These are phyloP conservation scores for Boletus nobilissimus DNA, from an alignment of 1,284 basidiomycete species.

Conservation along the genomic window DNA sequence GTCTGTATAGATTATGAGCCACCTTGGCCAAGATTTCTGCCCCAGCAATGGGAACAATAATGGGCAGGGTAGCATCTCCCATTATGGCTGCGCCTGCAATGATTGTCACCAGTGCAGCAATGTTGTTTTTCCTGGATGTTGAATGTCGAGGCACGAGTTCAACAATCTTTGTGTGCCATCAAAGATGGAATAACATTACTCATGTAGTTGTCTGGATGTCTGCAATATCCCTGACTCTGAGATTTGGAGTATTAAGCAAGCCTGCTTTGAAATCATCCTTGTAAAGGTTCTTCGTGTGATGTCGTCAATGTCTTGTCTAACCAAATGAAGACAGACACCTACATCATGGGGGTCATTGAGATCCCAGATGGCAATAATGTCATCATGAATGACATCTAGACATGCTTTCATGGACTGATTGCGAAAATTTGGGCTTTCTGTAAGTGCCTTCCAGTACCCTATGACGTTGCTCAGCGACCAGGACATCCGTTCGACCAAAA, in stretches of 20 bases:
- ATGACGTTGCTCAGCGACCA: background rate
- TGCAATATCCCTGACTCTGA: background rate
- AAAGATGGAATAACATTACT: background rate
- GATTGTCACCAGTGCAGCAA: slow-evolving; percentile 10
- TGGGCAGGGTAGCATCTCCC: background rate
- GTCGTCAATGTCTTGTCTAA: background rate
- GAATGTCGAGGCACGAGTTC: background rate
- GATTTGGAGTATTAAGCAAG: background rate
- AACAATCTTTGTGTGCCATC: background rate
- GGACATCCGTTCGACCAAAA: background rate
- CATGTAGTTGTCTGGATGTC: background rate
- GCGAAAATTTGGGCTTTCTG: background rate
- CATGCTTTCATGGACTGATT: slow-evolving; percentile 13
- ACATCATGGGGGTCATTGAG: background rate
- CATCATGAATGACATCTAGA: slow-evolving; percentile 18
- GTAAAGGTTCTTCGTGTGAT: background rate
- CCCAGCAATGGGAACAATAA: background rate
- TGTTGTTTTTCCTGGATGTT: background rate
- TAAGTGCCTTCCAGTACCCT: slow-evolving; percentile 25
- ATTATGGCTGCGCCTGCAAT: background rate
- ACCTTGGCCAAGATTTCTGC: background rate
- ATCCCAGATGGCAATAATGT: slow-evolving; percentile 26
- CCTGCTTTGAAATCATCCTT: slow-evolving; percentile 12
- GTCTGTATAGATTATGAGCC: background rate
- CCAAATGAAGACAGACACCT: background rate